Evolutionary conservation across 495 filamentous ascomycete species (phyloP).

Genomic region (Aspergillus incahuasiensis): DNA sequence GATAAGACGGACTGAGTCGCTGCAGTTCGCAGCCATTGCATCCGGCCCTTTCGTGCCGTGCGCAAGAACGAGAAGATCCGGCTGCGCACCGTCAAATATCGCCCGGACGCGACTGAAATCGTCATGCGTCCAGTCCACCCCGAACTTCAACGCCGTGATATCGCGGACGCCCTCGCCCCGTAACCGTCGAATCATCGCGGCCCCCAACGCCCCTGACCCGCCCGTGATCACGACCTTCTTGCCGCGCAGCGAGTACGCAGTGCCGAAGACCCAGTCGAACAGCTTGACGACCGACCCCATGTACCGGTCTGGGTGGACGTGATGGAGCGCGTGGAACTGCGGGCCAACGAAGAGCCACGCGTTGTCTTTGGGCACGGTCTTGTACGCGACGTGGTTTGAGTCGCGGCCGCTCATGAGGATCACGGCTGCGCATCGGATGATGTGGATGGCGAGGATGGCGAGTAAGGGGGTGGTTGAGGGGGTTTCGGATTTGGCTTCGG

Average conservation of each 20-base stretch:
- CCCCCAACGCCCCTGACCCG: conserved; percentile 12
- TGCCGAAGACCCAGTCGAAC: conserved; percentile 22
- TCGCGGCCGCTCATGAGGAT: conserved; percentile 14
- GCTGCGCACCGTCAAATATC: background rate
- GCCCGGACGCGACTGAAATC: background rate
- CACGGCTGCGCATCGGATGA: conserved; percentile 5
- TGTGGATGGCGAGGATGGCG: background rate
- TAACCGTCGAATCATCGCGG: conserved; percentile 9
- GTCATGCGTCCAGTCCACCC: conserved; percentile 2
- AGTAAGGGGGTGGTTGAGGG: background rate
- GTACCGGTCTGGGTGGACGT: conserved; percentile 21
- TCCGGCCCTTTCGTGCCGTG: conserved; percentile 9
- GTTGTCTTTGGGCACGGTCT: conserved; percentile 15
- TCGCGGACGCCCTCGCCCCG: conserved; percentile 8
- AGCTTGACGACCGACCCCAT: conserved; percentile 20
- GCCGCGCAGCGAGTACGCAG: conserved; percentile 16
- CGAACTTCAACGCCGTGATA: conserved; percentile 6
- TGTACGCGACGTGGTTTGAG: conserved; percentile 18
- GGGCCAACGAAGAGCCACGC: conserved; percentile 18
- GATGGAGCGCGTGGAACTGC: conserved; percentile 20
- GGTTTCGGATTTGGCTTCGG: too few relatives aligned
- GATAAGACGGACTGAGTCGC: conserved; percentile 8
- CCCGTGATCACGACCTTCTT: conserved; percentile 18
- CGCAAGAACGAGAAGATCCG: conserved; percentile 13
- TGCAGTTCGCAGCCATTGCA: conserved; percentile 12